phyloP scores from a whole-genome alignment of 352 stramenopile species.

The Globisporangium irregulare region DNA sequence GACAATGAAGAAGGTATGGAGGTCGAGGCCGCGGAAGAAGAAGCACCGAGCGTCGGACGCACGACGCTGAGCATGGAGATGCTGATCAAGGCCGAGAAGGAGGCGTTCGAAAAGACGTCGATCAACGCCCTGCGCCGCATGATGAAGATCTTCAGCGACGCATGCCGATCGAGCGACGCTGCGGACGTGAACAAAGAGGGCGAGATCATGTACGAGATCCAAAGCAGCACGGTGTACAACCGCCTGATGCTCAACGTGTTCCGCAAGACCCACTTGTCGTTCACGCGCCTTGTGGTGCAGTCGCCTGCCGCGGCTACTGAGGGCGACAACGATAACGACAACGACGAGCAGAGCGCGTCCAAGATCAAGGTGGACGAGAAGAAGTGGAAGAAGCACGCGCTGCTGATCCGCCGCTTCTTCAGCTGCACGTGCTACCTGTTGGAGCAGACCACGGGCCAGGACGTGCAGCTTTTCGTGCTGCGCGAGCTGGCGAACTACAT shows the following conservation, averaged over 20 bases:
- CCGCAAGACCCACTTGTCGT: constrained; percentile 83
- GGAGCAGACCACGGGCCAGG: constrained; percentile 74
- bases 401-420: constrained; percentile 91
- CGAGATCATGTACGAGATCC: constrained; percentile 90
- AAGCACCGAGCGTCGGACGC: constrained; percentile 34
- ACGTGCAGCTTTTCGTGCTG: constrained; percentile 83
- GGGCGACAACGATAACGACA: constrained; percentile 23
- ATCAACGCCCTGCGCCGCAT: constrained; percentile 88
- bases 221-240: constrained; percentile 94
- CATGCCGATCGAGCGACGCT: constrained; percentile 91
- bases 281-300: constrained; percentile 72
- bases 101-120: constrained; percentile 87
- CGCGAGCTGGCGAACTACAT: constrained; percentile 79
- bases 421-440: constrained; percentile 92
- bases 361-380: constrained; percentile 62
- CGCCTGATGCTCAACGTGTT: constrained; percentile 94
- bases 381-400: constrained; percentile 76
- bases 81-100: constrained; percentile 80
- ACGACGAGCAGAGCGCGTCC: constrained; percentile 21
- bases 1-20: constrained; percentile 16
- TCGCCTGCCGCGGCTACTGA: constrained; percentile 12
- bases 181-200: constrained; percentile 60
- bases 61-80: constrained; percentile 76
- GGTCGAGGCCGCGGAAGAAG: constrained; percentile 20
- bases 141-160: constrained; percentile 93